These are phyloP conservation scores for Geopyxis carbonaria DNA, from an alignment of 495 filamentous ascomycete species.

Conservation along the genomic window DNA sequence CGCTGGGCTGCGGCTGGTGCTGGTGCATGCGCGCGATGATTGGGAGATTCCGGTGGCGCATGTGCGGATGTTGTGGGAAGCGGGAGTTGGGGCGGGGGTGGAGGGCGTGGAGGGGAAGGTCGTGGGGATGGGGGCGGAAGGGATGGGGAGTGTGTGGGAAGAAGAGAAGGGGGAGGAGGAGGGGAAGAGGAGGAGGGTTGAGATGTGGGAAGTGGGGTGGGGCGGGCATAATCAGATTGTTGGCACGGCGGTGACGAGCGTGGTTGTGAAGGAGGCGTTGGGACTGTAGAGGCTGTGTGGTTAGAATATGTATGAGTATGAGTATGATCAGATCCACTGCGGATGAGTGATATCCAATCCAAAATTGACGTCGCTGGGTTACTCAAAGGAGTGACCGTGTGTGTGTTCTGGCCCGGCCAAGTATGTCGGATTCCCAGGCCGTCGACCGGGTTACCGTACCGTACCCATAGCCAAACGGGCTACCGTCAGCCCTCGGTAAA, in stretches of 20 bases:
- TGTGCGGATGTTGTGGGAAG: conserved; percentile 38
- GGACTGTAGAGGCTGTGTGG: no score
- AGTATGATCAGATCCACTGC: no score
- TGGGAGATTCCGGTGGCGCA: conserved; percentile 53
- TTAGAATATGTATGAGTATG: no score
- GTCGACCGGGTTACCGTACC: no score
- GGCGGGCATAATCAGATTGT: conserved; percentile 39
- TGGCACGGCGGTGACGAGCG: conserved; percentile 29
- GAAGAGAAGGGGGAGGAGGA: conserved; percentile 17
- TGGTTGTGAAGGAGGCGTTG: conserved; percentile 22
- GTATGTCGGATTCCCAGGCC: no score
- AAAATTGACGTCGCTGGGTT: no score
- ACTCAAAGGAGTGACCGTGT: no score
- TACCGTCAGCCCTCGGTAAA: no score
- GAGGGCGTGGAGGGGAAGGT: conserved; percentile 27
- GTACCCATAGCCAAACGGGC: no score
- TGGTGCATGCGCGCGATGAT: conserved; percentile 63
- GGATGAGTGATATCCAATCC: no score
- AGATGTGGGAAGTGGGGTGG: conserved; percentile 30
- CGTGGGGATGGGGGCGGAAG: conserved; percentile 22
- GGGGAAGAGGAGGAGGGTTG: conserved; percentile 19
- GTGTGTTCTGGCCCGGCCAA: no score
- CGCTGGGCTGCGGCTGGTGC: conserved; percentile 42
- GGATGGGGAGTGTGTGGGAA: conserved; percentile 17
- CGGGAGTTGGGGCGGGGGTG: conserved; percentile 37